Evolutionary conservation across 495 filamentous ascomycete genomes (phyloP).

Genomic region (Talaromyces thailandensis): DNA sequence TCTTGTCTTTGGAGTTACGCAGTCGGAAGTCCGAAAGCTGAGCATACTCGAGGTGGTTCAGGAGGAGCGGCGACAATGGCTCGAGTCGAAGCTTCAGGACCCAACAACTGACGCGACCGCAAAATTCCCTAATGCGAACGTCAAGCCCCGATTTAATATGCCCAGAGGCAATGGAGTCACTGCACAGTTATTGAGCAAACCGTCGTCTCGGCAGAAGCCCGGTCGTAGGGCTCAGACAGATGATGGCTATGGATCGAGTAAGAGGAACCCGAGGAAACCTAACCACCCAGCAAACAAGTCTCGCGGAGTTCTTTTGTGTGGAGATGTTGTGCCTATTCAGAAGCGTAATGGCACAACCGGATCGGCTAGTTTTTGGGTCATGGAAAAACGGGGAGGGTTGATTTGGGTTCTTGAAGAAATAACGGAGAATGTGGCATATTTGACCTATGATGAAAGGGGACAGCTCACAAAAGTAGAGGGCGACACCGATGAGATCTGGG

Average conservation of each 20-base stretch:
- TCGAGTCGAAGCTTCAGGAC: conserved; percentile 73
- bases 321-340: conserved; percentile 92
- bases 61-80: conserved; percentile 77
- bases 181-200: conserved; percentile 78
- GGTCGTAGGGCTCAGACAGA: conserved; percentile 59
- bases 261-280: conserved; percentile 36
- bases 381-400: conserved; percentile 86
- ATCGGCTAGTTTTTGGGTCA: conserved; percentile 93
- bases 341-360: conserved; percentile 89
- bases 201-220: conserved; percentile 59
- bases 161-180: conserved; percentile 69
- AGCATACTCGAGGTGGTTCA: conserved; percentile 92
- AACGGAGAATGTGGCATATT: conserved; percentile 75
- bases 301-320: conserved; percentile 85
- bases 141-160: conserved; percentile 28
- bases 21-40: conserved; percentile 86
- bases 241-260: conserved; percentile 63
- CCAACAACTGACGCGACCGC: conserved; percentile 40
- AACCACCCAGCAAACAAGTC: conserved; percentile 65
- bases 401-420: conserved; percentile 99
- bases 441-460: conserved; percentile 67
- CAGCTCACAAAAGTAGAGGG: conserved; percentile 59
- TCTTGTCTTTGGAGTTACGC: conserved; percentile 89
- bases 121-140: conserved; percentile 25
- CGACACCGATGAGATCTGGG: conserved; percentile 70